These are phyloP conservation scores for Corymbia maculata DNA, from an alignment of 345 rosid genomes.

Conservation along the genomic window DNA sequence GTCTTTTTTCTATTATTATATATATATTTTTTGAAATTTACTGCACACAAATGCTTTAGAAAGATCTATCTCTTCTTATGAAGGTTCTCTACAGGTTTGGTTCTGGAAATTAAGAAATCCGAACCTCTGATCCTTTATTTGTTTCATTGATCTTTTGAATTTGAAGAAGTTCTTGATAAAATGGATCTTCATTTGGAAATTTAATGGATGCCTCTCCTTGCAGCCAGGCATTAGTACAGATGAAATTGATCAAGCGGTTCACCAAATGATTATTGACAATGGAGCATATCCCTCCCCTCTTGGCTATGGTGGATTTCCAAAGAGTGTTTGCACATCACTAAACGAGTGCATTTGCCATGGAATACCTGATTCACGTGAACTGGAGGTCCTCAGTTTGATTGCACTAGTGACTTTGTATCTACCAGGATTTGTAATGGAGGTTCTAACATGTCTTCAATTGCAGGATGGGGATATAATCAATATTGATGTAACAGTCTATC, in stretches of 20 bases:
- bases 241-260: constrained; percentile 88
- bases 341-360: constrained; percentile 99
- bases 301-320: constrained; percentile 95
- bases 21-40: not conserved
- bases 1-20: not conserved
- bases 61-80: not conserved
- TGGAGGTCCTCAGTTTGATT: constrained; percentile 44
- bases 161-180: not conserved
- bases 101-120: not conserved
- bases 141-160: not conserved
- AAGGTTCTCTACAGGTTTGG: not conserved
- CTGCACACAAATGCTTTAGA: not conserved
- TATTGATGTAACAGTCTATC: constrained; percentile 82
- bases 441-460: constrained; percentile 4
- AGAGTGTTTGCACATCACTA: constrained; percentile 96
- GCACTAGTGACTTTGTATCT: not conserved
- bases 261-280: constrained; percentile 82
- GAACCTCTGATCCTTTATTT: not conserved
- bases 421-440: not conserved
- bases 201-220: constrained; percentile 15
- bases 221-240: constrained; percentile 91
- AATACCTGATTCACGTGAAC: constrained; percentile 80
- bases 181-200: constrained; percentile 1
- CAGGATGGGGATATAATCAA: constrained; percentile 97
- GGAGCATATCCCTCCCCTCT: constrained; percentile 98